Evolutionary conservation across 495 filamentous ascomycete genomes (phyloP).

Genomic region (Glarea lozoyensis): DNA sequence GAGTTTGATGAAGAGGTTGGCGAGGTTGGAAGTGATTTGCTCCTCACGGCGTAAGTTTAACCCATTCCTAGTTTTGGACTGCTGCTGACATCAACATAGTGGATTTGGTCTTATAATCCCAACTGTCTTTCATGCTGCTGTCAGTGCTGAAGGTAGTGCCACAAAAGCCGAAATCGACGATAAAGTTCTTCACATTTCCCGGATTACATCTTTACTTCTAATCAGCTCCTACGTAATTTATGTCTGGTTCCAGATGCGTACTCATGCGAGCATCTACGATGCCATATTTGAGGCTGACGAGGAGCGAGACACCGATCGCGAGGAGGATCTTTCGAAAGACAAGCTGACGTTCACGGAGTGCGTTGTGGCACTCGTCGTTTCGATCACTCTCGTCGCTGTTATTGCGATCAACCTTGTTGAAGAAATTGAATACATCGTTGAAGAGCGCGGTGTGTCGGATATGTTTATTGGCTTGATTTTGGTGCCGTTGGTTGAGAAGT

Average conservation of each 20-base stretch:
- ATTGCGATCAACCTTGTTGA: constrained; percentile 76
- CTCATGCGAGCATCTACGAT: constrained; percentile 73
- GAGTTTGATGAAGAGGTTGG: constrained; percentile 67
- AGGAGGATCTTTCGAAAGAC: constrained; percentile 49
- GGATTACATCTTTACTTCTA: constrained; percentile 67
- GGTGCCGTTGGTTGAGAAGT: constrained; percentile 82
- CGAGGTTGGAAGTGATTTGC: constrained; percentile 73
- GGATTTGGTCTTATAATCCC: constrained; percentile 78
- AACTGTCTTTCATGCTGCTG: constrained; percentile 64
- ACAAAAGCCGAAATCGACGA: constrained; percentile 27
- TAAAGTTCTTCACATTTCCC: constrained; percentile 58
- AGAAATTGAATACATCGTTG: constrained; percentile 68
- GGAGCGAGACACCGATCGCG: constrained; percentile 55
- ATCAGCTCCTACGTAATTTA: constrained; percentile 72
- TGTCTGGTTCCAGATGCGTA: constrained; percentile 71
- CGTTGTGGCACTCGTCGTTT: constrained; percentile 55
- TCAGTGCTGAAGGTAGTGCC: constrained; percentile 25
- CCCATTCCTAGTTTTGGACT: too few species aligned
- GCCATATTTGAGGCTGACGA: constrained; percentile 65
- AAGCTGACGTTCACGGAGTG: constrained; percentile 79
- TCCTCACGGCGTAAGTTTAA: constrained; percentile 72
- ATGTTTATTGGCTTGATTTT: constrained; percentile 73
- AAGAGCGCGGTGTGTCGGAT: constrained; percentile 50
- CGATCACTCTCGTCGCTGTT: constrained; percentile 67
- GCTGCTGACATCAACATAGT: constrained; percentile 23